Conservation (phyloP, 108 stramenopile genomes). For the Skeletonema menzelii region DNA sequence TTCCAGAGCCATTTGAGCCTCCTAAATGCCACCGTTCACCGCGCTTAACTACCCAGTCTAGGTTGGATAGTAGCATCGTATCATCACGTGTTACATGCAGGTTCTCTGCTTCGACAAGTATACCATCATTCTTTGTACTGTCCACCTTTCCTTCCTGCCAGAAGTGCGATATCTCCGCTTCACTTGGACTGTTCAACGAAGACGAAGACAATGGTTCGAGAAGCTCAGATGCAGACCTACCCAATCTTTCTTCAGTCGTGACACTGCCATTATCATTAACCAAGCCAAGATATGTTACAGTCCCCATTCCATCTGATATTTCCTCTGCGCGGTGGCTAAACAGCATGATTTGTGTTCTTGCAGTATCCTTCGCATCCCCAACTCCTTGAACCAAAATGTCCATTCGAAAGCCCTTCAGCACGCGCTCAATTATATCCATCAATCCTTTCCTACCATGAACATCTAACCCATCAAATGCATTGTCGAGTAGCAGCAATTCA, state of each 20-base stretch:
- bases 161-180: conserved; percentile 17
- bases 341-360: conserved; percentile 64
- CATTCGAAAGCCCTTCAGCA: conserved; percentile 63
- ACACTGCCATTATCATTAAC: conserved; percentile 10
- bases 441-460: conserved; percentile 51
- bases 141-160: conserved; percentile 18
- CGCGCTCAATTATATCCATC: conserved; percentile 56
- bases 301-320: conserved; percentile 55
- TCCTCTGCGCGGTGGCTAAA: conserved; percentile 76
- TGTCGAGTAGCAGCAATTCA: conserved; percentile 67
- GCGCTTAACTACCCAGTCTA: conserved; percentile 62
- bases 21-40: conserved; percentile 76
- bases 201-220: conserved; percentile 18
- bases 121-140: background rate
- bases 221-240: conserved; percentile 36
- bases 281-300: conserved; percentile 37
- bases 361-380: conserved; percentile 47
- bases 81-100: conserved; percentile 32
- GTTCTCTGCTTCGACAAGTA: conserved; percentile 21
- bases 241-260: conserved; percentile 29
- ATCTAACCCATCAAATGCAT: conserved; percentile 86
- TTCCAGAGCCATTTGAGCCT: conserved; percentile 78
- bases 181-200: conserved; percentile 4
- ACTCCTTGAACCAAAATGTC: conserved; percentile 78
- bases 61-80: conserved; percentile 45